These are phyloP conservation scores for Debaryomycetaceae sp. DNA, from an alignment of 1,139 yeast genomes.

Conservation along the genomic window DNA sequence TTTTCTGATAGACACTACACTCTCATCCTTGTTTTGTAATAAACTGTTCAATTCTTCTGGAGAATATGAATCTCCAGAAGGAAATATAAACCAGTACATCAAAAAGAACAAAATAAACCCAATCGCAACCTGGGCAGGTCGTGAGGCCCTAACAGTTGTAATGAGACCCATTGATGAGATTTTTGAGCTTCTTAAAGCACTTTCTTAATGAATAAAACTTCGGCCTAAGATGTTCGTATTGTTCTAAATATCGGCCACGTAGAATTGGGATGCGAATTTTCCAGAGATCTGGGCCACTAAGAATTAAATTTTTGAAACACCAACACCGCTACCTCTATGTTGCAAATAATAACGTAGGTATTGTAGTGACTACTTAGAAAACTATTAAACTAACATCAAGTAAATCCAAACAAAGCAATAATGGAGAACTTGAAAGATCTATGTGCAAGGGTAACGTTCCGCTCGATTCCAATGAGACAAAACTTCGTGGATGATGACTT, in stretches of 20 bases:
- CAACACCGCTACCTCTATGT: too few relatives aligned
- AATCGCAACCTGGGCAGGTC: background rate
- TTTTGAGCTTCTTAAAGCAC: background rate
- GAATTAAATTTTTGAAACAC: background rate
- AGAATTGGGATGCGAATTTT: background rate
- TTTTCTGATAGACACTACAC: slow-evolving; percentile 30
- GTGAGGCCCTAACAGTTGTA: background rate
- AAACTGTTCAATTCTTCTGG: slow-evolving; percentile 46
- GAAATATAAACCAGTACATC: background rate
- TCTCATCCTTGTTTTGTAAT: slow-evolving; percentile 36
- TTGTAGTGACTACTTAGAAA: too few relatives aligned
- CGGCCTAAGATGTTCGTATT: background rate
- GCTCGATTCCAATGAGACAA: too few relatives aligned
- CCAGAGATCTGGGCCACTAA: background rate
- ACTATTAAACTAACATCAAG: too few relatives aligned
- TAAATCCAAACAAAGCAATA: background rate
- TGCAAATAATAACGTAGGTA: too few relatives aligned
- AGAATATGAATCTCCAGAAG: slow-evolving; percentile 22
- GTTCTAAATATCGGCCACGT: background rate
- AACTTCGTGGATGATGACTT: too few relatives aligned
- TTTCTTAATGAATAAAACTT: background rate
- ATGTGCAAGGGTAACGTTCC: too few relatives aligned
- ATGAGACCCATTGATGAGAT: background rate
- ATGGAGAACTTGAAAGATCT: too few relatives aligned
- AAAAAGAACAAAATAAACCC: background rate